Evolutionary conservation across 2,329 filamentous ascomycete genomes (phyloP), one percentile per base, ranked within the genome.

Genomic region (Scedosporium boydii): DNA sequence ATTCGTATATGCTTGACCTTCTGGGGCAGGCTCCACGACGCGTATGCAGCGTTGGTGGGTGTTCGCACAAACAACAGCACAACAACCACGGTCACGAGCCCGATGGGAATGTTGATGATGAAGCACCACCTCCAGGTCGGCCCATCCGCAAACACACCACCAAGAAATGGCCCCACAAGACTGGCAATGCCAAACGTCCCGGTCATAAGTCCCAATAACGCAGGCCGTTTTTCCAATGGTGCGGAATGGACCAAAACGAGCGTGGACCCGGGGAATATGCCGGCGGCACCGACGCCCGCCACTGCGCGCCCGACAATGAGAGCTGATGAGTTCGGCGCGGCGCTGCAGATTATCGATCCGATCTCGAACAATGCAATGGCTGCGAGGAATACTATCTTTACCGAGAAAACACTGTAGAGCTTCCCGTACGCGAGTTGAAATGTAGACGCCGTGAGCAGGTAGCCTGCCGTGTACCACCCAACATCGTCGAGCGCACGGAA

Each of bases 381-480:
- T 14, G 34, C 10, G 34, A 38, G 34, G 10, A 38, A 38, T 38
- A 38, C 34, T 38, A 38, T 38, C 10, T 38, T 38, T 38, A 58
- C 75, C 77, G 16, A 77, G 78, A 41, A 77, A 62, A 78, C 78
- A n/a, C 75, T 78, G 67, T 78, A 80, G 55, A 79, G 64, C 60
- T 76, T 77, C 44, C 74, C 74, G 59, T 72, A 74, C 42, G 73
- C 68, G 10, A 77, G 68, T 63, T 77, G 75, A 23, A 77, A 71
- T 1, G 75, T 72, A 44, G 73, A 69, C 7, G 72, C 69, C 3
- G 76, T 77, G 51, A 80, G 72, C 66, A 77, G 70, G 66, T 78
- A 77, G 56, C 75, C 74, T 12, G 68, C 75, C 2, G 76, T 78
- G 63, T 81, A 81, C 79, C 79, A 82, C 57, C 77, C 78, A 9